phyloP scores from a whole-genome alignment of 352 stramenopile species.

The Phytophthora fragariaefolia region DNA sequence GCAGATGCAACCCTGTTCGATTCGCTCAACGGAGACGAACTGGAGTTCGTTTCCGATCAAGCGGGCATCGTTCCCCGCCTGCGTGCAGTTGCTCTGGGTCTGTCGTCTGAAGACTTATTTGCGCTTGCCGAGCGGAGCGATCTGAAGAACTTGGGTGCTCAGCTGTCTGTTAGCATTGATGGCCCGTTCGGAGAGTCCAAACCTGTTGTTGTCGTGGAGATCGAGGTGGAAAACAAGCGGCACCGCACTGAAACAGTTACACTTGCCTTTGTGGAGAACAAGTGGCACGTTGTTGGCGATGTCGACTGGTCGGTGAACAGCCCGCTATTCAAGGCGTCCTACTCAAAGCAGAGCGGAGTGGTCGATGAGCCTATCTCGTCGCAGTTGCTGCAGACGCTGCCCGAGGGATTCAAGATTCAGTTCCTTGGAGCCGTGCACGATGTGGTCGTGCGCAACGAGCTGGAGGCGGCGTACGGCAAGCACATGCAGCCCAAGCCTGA shows the following conservation, averaged over 20 bases:
- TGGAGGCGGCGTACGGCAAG: conserved; percentile 85
- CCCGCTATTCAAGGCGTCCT: conserved; percentile 62
- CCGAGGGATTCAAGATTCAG: conserved; percentile 81
- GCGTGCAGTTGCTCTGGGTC: conserved; percentile 37
- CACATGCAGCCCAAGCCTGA: conserved; percentile 93
- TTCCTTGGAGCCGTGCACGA: conserved; percentile 90
- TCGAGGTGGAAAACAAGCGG: conserved; percentile 54
- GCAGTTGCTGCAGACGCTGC: conserved; percentile 67
- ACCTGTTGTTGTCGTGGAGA: conserved; percentile 52
- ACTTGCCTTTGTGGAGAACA: conserved; percentile 45
- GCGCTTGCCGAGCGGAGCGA: conserved; percentile 55
- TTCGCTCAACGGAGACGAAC: conserved; percentile 44
- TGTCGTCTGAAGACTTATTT: conserved; percentile 45
- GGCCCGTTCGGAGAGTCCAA: conserved; percentile 59
- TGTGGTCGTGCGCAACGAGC: conserved; percentile 87
- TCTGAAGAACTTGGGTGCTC: conserved; percentile 45
- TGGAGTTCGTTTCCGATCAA: conserved; percentile 45
- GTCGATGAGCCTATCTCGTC: conserved; percentile 45
- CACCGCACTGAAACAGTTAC: conserved; percentile 41
- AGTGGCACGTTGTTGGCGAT: conserved; percentile 60
- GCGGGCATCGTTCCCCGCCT: conserved; percentile 46
- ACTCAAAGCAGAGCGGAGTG: conserved; percentile 37
- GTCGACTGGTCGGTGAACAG: conserved; percentile 70
- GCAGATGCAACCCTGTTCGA: conserved; percentile 16
- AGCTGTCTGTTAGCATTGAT: conserved; percentile 62